Percentiles rank a stretch among this genome's conserved stretches.
Conservation (phyloP, 176 grass and related monocot genomes). For the Raddia distichophylla region DNA sequence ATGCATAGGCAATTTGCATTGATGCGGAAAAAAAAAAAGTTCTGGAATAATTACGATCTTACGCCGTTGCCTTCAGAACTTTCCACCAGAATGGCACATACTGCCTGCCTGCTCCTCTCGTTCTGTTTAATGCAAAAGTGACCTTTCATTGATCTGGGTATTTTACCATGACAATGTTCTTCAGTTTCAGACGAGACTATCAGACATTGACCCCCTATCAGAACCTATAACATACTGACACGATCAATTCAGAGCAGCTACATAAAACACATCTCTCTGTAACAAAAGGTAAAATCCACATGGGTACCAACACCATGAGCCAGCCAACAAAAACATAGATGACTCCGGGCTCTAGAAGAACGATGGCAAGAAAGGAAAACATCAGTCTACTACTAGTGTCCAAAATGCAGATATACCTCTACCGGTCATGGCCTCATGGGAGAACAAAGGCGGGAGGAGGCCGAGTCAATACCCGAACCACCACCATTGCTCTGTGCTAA, state of each 20-base stretch:
- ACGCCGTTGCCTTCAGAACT: not conserved
- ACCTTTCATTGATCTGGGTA: not conserved
- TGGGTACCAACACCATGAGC: slow-evolving; percentile 20
- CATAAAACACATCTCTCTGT: not conserved
- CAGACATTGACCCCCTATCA: not conserved
- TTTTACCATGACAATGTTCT: slow-evolving; percentile 19
- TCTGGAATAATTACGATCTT: not conserved
- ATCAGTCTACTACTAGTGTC: slow-evolving; percentile 28
- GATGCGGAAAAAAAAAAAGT: not conserved
- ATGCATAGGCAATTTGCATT: not conserved
- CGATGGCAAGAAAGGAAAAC: slow-evolving; percentile 7
- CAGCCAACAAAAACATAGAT: slow-evolving; percentile 42
- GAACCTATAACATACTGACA: not conserved
- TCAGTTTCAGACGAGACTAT: not conserved
- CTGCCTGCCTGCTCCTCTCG: too few relatives aligned
- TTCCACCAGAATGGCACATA: too few relatives aligned
- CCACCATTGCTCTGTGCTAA: slow-evolving; percentile 89
- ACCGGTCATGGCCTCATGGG: not conserved
- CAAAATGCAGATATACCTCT: slow-evolving; percentile 28
- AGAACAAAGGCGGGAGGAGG: slow-evolving; percentile 30
- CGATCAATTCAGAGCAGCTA: not conserved
- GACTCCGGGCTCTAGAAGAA: slow-evolving; percentile 33
- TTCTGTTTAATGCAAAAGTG: not conserved
- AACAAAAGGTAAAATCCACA: slow-evolving; percentile 5
- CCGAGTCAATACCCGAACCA: slow-evolving; percentile 99